Percentiles rank a stretch among this genome's conserved stretches.
Conservation (phyloP, 2,329 filamentous ascomycete species). For the Claviceps maximensis region DNA sequence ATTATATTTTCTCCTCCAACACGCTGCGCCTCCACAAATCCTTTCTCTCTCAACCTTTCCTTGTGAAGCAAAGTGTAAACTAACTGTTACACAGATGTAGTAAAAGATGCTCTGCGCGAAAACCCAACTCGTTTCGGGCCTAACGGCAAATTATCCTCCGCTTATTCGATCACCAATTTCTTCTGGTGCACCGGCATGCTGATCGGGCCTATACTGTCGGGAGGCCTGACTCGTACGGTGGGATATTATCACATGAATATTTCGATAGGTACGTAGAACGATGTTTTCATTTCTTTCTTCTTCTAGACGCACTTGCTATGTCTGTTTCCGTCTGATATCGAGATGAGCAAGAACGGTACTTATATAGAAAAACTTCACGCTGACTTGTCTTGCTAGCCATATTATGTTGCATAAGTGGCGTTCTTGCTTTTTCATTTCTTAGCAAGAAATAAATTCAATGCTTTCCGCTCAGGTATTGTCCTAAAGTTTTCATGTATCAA, state of each 20-base stretch:
- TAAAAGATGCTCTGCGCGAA: not conserved
- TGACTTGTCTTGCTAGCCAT: not conserved
- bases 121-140: not conserved
- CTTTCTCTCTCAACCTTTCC: no score
- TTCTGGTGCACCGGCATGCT: not conserved
- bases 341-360: no score
- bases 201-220: not conserved
- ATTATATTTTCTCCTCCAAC: no score
- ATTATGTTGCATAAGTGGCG: not conserved
- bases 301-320: no score
- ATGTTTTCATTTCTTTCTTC: not conserved
- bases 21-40: no score
- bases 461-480: no score
- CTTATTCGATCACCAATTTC: not conserved
- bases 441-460: not conserved
- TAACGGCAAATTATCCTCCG: not conserved
- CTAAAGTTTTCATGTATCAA: no score
- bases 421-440: not conserved
- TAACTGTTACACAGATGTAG: not conserved
- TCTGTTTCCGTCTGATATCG: no score
- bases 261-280: not conserved
- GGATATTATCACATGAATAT: constrained; percentile 1
- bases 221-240: not conserved
- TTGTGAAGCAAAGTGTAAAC: no score
- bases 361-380: not conserved